A percentile compares a stretch with the other conserved stretches of the same genome.
phyloP scores from a whole-genome alignment of 1,139 yeast species.

The Hansenula sp. region DNA sequence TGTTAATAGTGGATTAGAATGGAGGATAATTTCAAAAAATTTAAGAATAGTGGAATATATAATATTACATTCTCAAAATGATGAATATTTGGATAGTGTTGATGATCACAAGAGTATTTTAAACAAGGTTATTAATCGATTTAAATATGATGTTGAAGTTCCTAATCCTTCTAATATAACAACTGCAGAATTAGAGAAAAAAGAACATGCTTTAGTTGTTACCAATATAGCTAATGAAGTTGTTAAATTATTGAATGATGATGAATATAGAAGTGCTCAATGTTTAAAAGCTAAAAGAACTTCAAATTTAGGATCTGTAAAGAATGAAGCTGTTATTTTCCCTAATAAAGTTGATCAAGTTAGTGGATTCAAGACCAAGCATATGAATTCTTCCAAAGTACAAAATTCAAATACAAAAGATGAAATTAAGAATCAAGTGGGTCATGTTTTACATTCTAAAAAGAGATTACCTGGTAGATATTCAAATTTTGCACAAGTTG shows the following conservation, averaged over 20 bases:
- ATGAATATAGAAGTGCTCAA: constrained; percentile 3
- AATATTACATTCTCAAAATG: constrained; percentile 7
- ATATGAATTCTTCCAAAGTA: constrained; percentile 9
- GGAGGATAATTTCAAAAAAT: constrained; percentile 33
- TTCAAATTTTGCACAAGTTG: constrained; percentile 1
- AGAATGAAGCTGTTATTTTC: constrained; percentile 4
- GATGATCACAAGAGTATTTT: not conserved
- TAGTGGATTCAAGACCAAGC: constrained; percentile 7
- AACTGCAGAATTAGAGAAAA: not conserved
- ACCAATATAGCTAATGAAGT: not conserved
- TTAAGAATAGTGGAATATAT: constrained; percentile 29
- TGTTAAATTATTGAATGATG: constrained; percentile 4
- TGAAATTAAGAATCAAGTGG: constrained; percentile 6
- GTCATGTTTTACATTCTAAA: constrained; percentile 7
- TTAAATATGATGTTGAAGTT: not conserved
- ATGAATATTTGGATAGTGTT: not conserved
- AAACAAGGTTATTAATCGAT: not conserved
- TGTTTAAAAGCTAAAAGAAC: constrained; percentile 6
- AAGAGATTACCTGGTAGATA: constrained; percentile 9
- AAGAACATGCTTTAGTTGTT: not conserved
- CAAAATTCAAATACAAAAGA: constrained; percentile 10
- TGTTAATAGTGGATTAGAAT: constrained; percentile 32
- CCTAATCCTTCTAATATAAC: not conserved
- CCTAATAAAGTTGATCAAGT: not conserved
- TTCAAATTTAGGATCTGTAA: not conserved